Evolutionary conservation across 1,284 basidiomycete species (phyloP).

Genomic region (Rhodofomes roseus): DNA sequence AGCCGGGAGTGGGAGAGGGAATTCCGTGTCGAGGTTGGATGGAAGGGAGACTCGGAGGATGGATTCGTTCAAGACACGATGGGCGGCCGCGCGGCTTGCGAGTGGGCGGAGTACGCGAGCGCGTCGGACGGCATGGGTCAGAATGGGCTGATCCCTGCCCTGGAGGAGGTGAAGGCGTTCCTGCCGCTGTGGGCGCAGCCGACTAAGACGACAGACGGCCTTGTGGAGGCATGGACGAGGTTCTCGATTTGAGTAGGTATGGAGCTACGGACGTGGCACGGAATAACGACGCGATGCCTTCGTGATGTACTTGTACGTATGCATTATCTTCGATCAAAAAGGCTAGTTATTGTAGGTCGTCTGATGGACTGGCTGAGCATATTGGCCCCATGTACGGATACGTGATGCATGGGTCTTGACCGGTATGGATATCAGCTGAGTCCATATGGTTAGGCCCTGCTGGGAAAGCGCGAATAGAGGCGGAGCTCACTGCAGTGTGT

Average conservation of each 20-base stretch:
- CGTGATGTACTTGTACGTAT: background rate
- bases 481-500: no score
- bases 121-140: slow-evolving; percentile 39
- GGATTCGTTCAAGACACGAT: slow-evolving; percentile 26
- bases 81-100: slow-evolving; percentile 57
- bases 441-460: no score
- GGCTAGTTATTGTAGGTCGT: no score
- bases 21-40: slow-evolving; percentile 54
- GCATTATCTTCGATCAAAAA: no score
- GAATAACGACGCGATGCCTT: no score
- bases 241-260: slow-evolving; percentile 39
- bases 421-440: no score
- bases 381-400: no score
- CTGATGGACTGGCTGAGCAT: no score
- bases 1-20: slow-evolving; percentile 62
- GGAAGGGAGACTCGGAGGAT: slow-evolving; percentile 30
- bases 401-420: no score
- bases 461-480: no score
- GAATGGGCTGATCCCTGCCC: slow-evolving; percentile 57
- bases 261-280: background rate
- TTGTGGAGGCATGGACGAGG: slow-evolving; percentile 53
- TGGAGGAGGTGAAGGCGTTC: slow-evolving; percentile 65
- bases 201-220: slow-evolving; percentile 53
- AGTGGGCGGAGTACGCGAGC: slow-evolving; percentile 68
- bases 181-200: slow-evolving; percentile 66